Evolutionary conservation across 306 rosid genomes (phyloP).

Genomic region (Cucurbita pepo): DNA sequence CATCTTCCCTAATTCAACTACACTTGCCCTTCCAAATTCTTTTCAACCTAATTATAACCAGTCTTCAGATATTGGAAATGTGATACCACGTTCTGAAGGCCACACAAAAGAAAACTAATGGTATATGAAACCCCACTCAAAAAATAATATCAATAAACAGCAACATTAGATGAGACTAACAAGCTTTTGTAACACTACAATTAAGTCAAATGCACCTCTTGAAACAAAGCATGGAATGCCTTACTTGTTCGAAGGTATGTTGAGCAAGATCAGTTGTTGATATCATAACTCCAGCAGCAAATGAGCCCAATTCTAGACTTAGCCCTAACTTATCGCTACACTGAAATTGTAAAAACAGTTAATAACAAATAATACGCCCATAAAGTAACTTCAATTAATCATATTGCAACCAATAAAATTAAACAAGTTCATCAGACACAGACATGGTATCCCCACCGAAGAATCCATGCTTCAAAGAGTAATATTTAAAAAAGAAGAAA

Average conservation of each 20-base stretch:
- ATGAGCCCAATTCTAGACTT: slow-evolving; percentile 95
- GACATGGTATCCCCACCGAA: neutral
- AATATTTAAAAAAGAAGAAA: neutral
- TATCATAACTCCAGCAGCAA: slow-evolving; percentile 99
- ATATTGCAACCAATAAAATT: neutral
- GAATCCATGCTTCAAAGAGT: neutral
- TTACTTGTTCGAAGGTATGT: slow-evolving; percentile 96
- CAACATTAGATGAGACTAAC: neutral
- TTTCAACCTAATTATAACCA: neutral
- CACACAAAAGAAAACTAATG: neutral
- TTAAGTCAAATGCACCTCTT: neutral
- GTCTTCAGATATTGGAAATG: neutral
- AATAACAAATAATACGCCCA: slow-evolving; percentile 6
- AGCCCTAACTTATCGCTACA: slow-evolving; percentile 98
- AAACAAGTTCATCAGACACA: neutral
- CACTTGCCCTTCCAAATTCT: neutral
- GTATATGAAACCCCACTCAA: neutral
- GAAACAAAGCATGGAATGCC: slow-evolving; percentile 1
- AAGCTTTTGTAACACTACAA: neutral
- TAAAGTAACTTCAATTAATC: neutral
- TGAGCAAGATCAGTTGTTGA: slow-evolving; percentile 98
- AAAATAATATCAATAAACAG: neutral
- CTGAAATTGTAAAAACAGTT: slow-evolving; percentile 47
- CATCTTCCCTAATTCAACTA: neutral
- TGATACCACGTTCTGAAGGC: neutral